phyloP scores from a whole-genome alignment of 2,329 filamentous ascomycete genomes.

The Fusarium brevicatenulatum region DNA sequence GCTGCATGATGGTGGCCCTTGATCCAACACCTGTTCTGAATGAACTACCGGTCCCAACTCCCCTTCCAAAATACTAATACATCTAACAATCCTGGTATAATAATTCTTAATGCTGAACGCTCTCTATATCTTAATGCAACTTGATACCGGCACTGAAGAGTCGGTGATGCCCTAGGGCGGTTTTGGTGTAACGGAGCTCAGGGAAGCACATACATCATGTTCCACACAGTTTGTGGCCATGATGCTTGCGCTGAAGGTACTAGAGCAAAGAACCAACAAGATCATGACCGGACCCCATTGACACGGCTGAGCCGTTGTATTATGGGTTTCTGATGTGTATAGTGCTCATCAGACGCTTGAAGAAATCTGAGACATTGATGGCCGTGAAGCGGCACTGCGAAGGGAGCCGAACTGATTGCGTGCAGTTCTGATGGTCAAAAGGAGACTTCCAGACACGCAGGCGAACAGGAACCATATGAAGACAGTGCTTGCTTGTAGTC shows the following conservation, averaged over 20 bases:
- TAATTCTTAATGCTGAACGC: slow-evolving; percentile 5
- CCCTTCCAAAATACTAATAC: slow-evolving; percentile 18
- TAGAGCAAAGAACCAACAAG: background rate
- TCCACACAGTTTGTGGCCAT: background rate
- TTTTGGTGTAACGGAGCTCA: background rate
- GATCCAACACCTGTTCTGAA: slow-evolving; percentile 18
- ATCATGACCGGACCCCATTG: background rate
- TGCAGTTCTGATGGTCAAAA: slow-evolving; percentile 65
- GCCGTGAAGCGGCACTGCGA: slow-evolving; percentile 52
- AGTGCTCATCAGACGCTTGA: slow-evolving; percentile 53
- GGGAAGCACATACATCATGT: background rate
- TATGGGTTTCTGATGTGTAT: background rate
- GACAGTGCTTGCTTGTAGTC: slow-evolving; percentile 77
- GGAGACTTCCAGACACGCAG: slow-evolving; percentile 66
- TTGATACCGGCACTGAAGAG: slow-evolving; percentile 14
- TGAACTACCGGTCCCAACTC: background rate
- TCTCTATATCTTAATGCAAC: slow-evolving; percentile 10
- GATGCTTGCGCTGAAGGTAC: background rate
- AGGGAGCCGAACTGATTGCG: slow-evolving; percentile 58
- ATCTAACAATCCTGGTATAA: slow-evolving; percentile 14
- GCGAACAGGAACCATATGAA: slow-evolving; percentile 85
- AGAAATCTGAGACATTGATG: slow-evolving; percentile 66
- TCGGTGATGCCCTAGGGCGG: background rate
- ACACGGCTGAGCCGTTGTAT: background rate
- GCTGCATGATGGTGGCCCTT: slow-evolving; percentile 34